These are phyloP conservation scores for Coccinonectria pachysandricola DNA, from an alignment of 2,329 filamentous ascomycete species.

Conservation along the genomic window DNA sequence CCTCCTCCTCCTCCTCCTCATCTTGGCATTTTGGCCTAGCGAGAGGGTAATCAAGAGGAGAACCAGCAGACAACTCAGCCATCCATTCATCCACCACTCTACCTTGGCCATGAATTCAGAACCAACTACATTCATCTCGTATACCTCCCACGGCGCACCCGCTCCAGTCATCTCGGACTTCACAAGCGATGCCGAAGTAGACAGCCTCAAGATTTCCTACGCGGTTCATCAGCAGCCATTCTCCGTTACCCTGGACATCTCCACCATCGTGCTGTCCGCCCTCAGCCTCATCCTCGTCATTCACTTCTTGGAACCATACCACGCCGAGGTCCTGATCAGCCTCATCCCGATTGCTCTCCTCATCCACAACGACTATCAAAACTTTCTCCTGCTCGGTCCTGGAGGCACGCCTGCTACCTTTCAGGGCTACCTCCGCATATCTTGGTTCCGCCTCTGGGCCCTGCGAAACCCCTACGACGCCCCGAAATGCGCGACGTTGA, in stretches of 20 bases:
- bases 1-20: slow-evolving; percentile 1
- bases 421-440: slow-evolving; percentile 62
- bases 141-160: slow-evolving; percentile 19
- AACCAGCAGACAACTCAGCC: no score
- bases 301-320: slow-evolving; percentile 37
- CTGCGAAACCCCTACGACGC: slow-evolving; percentile 60
- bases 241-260: slow-evolving; percentile 42
- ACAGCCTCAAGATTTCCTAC: slow-evolving; percentile 12
- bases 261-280: slow-evolving; percentile 35
- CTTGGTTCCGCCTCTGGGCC: slow-evolving; percentile 60
- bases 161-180: slow-evolving; percentile 11
- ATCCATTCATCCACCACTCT: no score
- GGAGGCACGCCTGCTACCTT: slow-evolving; percentile 71
- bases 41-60: slow-evolving; percentile 3
- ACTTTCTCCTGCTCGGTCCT: slow-evolving; percentile 67
- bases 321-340: slow-evolving; percentile 39
- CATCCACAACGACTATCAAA: slow-evolving; percentile 61
- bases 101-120: not conserved
- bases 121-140: slow-evolving; percentile 17
- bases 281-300: slow-evolving; percentile 39
- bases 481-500: no score
- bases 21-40: slow-evolving; percentile 9
- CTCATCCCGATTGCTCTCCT: slow-evolving; percentile 38
- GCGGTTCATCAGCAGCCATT: slow-evolving; percentile 35
- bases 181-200: slow-evolving; percentile 11